Percentiles rank a stretch among this genome's conserved stretches.
Conservation (phyloP, 306 rosid genomes). For the Fragaria iinumae region DNA sequence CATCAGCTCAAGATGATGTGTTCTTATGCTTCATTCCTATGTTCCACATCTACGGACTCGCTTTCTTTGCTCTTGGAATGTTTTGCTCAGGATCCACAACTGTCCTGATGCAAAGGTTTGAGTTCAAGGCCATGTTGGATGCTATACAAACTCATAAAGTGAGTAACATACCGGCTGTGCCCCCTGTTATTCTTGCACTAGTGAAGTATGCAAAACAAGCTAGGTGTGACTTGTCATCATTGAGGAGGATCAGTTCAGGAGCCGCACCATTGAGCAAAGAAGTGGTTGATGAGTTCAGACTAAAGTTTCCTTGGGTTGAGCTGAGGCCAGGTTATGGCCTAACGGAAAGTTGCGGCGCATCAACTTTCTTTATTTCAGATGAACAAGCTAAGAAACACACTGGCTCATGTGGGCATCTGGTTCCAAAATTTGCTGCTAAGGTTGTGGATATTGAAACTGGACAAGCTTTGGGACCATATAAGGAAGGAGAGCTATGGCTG, state of each 20-base stretch:
- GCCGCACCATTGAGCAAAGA: conserved; percentile 91
- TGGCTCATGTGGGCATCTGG: conserved; percentile 54
- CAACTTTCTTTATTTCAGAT: conserved; percentile 42
- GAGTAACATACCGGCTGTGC: conserved; percentile 74
- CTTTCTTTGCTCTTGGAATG: conserved; percentile 68
- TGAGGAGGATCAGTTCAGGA: conserved; percentile 66
- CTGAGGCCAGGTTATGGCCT: conserved; percentile 81
- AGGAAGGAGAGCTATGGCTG: conserved; percentile 81
- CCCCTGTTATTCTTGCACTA: conserved; percentile 73
- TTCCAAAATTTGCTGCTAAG: conserved; percentile 66
- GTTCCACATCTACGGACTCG: conserved; percentile 81
- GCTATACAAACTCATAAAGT: conserved; percentile 57
- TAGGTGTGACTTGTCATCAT: conserved; percentile 47
- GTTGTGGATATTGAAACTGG: conserved; percentile 60
- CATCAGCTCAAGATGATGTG: conserved; percentile 50
- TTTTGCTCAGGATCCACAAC: conserved; percentile 53
- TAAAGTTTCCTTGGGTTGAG: conserved; percentile 80
- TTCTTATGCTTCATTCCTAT: conserved; percentile 84
- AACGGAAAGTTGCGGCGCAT: conserved; percentile 68
- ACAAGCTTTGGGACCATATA: conserved; percentile 53
- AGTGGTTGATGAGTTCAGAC: conserved; percentile 50
- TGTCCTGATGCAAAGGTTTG: conserved; percentile 62
- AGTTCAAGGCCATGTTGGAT: conserved; percentile 51
- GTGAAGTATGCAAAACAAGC: conserved; percentile 52
- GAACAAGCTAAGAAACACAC: conserved; percentile 48